Conservation (phyloP, 768 basidiomycete genomes). For the Rhodotorula diobovata region DNA sequence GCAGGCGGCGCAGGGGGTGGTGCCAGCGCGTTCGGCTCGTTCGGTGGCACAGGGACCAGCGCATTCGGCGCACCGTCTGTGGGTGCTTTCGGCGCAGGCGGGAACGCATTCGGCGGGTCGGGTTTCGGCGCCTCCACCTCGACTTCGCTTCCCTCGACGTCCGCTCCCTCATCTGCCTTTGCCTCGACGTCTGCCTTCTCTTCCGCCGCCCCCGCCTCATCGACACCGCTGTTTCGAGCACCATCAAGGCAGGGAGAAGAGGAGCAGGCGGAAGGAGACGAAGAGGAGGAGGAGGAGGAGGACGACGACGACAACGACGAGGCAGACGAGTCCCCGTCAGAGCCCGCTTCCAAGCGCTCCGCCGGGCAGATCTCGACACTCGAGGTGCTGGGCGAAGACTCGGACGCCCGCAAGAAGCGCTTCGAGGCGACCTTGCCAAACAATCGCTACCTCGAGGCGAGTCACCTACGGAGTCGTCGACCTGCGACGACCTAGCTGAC, state of each 20-base stretch:
- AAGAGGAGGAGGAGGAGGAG: too few relatives aligned
- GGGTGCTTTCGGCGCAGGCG: background rate
- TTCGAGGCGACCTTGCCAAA: conserved; percentile 30
- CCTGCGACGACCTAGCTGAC: background rate
- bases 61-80: background rate
- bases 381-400: conserved; percentile 35
- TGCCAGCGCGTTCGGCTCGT: background rate
- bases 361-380: conserved; percentile 26
- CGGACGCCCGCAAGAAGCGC: conserved; percentile 32
- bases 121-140: background rate
- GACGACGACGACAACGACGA: too few relatives aligned
- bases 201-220: background rate
- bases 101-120: background rate
- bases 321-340: background rate
- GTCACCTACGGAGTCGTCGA: background rate
- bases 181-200: background rate
- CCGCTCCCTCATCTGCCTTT: background rate
- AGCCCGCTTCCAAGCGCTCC: background rate
- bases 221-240: background rate
- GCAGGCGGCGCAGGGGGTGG: too few relatives aligned
- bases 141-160: background rate
- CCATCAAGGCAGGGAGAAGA: background rate
- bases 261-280: too few relatives aligned
- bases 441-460: conserved; percentile 36
- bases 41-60: background rate